Evolutionary conservation across 2,329 filamentous ascomycete species (phyloP).

Genomic region (Hymenoscyphus fructigenus): DNA sequence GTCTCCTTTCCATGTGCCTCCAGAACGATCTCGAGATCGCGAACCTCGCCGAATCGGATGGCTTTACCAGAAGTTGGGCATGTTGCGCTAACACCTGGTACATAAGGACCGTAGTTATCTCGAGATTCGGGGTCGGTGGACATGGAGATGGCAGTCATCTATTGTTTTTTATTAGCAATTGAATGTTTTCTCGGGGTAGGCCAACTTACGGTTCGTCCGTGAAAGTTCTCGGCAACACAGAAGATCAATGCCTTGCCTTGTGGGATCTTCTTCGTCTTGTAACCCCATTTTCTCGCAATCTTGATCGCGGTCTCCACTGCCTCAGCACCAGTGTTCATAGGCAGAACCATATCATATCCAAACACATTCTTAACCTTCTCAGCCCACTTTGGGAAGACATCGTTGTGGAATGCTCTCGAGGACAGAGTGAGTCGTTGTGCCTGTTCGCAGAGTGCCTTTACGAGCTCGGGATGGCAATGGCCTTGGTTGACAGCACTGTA

Average conservation of each 20-base stretch:
- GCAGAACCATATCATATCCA: constrained; percentile 95
- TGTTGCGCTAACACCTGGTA: constrained; percentile 79
- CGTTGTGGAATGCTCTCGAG: constrained; percentile 95
- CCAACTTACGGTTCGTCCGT: constrained; percentile 87
- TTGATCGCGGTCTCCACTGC: constrained; percentile 96
- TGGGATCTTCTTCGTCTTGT: constrained; percentile 90
- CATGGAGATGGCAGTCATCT: constrained; percentile 89
- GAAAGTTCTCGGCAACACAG: constrained; percentile 88
- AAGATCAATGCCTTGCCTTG: constrained; percentile 82
- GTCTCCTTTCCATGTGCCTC: constrained; percentile 80
- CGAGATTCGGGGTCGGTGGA: constrained; percentile 94
- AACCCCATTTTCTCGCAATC: constrained; percentile 95
- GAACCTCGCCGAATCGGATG: constrained; percentile 84
- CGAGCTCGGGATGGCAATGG: constrained; percentile 93
- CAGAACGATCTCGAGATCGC: constrained; percentile 75
- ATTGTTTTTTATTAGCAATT: constrained; percentile 14
- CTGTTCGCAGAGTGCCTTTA: constrained; percentile 87
- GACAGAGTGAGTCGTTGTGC: constrained; percentile 86
- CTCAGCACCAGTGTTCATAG: constrained; percentile 97
- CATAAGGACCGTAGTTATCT: constrained; percentile 91
- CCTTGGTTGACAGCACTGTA: constrained; percentile 98
- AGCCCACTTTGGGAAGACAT: constrained; percentile 94
- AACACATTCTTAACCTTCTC: constrained; percentile 87
- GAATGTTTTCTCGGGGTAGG: too few species aligned
- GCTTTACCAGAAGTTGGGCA: constrained; percentile 73